These are phyloP conservation scores for Aureobasidium subglaciale DNA, from an alignment of 2,329 filamentous ascomycete species.

Conservation along the genomic window DNA sequence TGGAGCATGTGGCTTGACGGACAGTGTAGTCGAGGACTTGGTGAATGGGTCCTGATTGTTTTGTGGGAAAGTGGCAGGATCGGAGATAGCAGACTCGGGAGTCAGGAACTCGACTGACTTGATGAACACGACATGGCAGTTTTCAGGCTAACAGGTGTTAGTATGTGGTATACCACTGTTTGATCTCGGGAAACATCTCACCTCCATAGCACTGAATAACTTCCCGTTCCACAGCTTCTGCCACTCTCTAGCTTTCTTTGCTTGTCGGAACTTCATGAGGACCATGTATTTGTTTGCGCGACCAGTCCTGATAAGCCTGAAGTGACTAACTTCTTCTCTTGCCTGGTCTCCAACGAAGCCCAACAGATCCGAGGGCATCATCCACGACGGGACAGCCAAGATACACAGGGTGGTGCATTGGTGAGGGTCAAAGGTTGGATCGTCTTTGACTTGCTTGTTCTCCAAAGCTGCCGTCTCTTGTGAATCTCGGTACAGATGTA, in stretches of 20 bases:
- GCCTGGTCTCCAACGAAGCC: conserved; percentile 88
- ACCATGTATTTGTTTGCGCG: conserved; percentile 89
- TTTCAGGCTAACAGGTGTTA: conserved; percentile 59
- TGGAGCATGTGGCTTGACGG: conserved; percentile 58
- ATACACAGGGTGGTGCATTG: conserved; percentile 87
- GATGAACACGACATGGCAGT: conserved; percentile 91
- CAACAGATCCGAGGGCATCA: conserved; percentile 83
- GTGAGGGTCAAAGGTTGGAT: conserved; percentile 39
- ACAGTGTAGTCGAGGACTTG: conserved; percentile 39
- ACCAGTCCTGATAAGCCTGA: conserved; percentile 86
- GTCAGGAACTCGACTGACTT: conserved; percentile 82
- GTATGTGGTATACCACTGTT: conserved; percentile 15
- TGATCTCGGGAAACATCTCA: conserved; percentile 31
- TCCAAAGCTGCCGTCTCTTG: conserved; percentile 61
- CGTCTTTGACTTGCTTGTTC: conserved; percentile 20
- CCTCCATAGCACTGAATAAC: conserved; percentile 86
- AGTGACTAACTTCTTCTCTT: conserved; percentile 80
- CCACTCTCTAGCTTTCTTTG: conserved; percentile 69
- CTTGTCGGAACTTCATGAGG: conserved; percentile 83
- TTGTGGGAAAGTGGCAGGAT: conserved; percentile 46
- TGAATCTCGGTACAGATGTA: conserved; percentile 85
- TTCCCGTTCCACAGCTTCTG: conserved; percentile 84
- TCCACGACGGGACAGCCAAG: conserved; percentile 87
- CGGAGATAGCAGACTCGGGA: conserved; percentile 39
- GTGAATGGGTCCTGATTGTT: conserved; percentile 60